Base-by-base conservation (phyloP, 495 filamentous ascomycete species). In the Bombardia bombarda region DNA sequence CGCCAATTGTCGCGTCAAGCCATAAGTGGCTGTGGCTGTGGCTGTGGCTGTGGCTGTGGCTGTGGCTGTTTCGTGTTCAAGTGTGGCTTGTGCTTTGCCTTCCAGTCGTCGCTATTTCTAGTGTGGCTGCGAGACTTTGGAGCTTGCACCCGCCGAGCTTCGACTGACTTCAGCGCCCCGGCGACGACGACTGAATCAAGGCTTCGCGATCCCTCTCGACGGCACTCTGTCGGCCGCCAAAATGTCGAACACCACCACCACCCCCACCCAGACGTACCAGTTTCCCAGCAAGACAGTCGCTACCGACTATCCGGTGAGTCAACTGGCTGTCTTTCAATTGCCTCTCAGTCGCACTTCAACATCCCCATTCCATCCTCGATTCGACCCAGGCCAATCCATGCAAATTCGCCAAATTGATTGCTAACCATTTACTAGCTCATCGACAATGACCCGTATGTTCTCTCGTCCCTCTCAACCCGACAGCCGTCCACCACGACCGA, bases 371-470 rank as follows among this genome's bases (percentile, higher is more conserved):
- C n/a, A n/a, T n/a, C n/a, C n/a, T n/a, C n/a, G n/a, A n/a, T n/a
- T n/a, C n/a, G n/a, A n/a, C n/a, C n/a, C n/a, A n/a, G n/a, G n/a
- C n/a, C n/a, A n/a, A n/a, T n/a, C n/a, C n/a, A n/a, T n/a, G n/a
- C n/a, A n/a, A n/a, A n/a, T n/a, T n/a, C n/a, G n/a, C n/a, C n/a
- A n/a, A n/a, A n/a, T n/a, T n/a, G n/a, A n/a, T 25, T 17, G 5
- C 32, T 23, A 36, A 36, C 12, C 28, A 7, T 31, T 50, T 50
- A 47, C 55, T 56, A 97, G 90, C 83, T 95, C 68, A 97, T 97
- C 63, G 90, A 97, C 71, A 89, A 80, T 69, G 90, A 97, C 68
- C 90, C 90, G 90, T 97, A 87, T 62, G 83, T 66, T 51, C 21
- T 33, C 32, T 19, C 32, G 14, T 16, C 2, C 18, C 7, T 13